Percentiles rank a stretch among this genome's conserved stretches.
Evolutionary conservation across 2,329 filamentous ascomycete genomes (phyloP).

Genomic region (Pezicula neosporulosa): DNA sequence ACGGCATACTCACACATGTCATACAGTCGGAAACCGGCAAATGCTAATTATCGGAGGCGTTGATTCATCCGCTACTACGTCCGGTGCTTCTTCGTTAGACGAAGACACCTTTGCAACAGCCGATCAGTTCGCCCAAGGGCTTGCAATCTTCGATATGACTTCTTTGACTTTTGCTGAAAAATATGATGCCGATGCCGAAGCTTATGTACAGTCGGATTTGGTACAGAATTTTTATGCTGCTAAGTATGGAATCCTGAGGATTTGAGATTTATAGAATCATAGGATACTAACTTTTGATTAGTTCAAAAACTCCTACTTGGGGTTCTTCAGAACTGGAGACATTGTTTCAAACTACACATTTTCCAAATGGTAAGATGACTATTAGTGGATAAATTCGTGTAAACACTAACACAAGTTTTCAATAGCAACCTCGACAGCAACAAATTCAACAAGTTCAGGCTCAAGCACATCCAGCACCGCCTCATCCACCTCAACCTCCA

Average conservation of each 20-base stretch:
- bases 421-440: not conserved
- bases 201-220: conserved; percentile 8
- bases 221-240: conserved; percentile 12
- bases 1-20: conserved; percentile 9
- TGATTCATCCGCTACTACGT: not conserved
- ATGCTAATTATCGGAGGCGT: conserved; percentile 15
- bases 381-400: not conserved
- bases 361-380: not conserved
- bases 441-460: conserved; percentile 1
- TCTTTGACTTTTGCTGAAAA: conserved; percentile 7
- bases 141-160: conserved; percentile 15
- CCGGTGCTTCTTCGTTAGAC: no score
- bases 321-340: not conserved
- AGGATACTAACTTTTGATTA: no score
- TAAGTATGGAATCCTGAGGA: not conserved
- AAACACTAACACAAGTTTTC: not conserved
- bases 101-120: conserved; percentile 2
- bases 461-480: no score
- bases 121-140: conserved; percentile 11
- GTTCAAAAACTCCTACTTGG: no score
- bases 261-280: not conserved
- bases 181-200: conserved; percentile 8
- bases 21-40: conserved; percentile 11
- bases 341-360: conserved; percentile 1
- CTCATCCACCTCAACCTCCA: no score